Percentiles rank a stretch among this genome's conserved stretches.
Conservation (phyloP, 169 alveolate genomes). For the Plasmodium malariae region DNA sequence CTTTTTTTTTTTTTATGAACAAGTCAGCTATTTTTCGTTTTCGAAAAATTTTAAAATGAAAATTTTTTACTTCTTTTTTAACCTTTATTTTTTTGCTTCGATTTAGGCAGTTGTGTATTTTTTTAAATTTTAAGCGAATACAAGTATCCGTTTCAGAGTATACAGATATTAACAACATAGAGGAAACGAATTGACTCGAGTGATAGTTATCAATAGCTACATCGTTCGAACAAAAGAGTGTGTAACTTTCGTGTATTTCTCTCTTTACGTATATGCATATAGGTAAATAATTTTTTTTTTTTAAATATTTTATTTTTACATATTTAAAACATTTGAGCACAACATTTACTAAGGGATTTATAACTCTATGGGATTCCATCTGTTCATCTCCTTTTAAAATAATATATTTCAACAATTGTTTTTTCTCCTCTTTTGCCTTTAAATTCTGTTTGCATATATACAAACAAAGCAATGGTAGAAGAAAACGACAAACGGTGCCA, state of each 20-base stretch:
- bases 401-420: conserved; percentile 4
- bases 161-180: conserved; percentile 14
- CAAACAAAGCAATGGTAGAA: conserved; percentile 38
- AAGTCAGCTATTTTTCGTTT: not conserved
- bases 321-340: conserved; percentile 2
- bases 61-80: not conserved
- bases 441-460: conserved; percentile 59
- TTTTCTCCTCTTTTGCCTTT: conserved; percentile 34
- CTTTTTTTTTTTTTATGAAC: no score
- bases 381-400: conserved; percentile 39
- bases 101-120: not conserved
- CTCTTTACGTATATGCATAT: conserved; percentile 11
- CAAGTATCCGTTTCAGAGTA: conserved; percentile 29
- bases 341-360: conserved; percentile 30
- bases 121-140: conserved; percentile 8
- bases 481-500: conserved; percentile 54
- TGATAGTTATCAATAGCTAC: conserved; percentile 1
- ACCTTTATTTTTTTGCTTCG: not conserved
- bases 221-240: not conserved
- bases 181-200: conserved; percentile 53
- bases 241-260: not conserved
- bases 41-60: not conserved
- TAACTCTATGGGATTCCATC: conserved; percentile 40
- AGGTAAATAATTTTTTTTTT: conserved; percentile 35
- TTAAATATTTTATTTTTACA: conserved; percentile 34